These are phyloP conservation scores for Aethionema arabicum DNA, from an alignment of 345 rosid species.

Conservation along the genomic window DNA sequence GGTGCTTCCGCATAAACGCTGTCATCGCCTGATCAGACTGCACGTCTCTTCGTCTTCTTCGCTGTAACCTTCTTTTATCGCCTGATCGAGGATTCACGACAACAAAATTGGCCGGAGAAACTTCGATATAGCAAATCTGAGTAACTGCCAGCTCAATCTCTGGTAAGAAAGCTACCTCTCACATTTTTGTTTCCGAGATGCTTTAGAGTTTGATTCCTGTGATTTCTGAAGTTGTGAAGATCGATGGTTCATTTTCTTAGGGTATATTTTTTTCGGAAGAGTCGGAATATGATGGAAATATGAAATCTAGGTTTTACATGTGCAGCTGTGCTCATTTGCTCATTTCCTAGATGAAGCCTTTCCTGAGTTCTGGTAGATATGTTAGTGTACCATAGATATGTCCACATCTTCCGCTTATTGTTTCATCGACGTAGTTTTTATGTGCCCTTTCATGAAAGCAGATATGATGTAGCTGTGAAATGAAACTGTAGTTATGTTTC, in stretches of 20 bases:
- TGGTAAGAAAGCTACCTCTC: constrained; percentile 28
- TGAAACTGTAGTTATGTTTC: constrained; percentile 3
- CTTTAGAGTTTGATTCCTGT: constrained; percentile 2
- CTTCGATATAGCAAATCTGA: constrained; percentile 20
- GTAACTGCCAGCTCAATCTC: constrained; percentile 34
- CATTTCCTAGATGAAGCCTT: constrained; percentile 20
- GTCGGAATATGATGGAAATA: constrained; percentile 17
- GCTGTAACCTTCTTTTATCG: constrained; percentile 31
- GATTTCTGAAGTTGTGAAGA: constrained; percentile 25
- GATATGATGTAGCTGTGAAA: constrained; percentile 1
- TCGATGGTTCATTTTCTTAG: constrained; percentile 14
- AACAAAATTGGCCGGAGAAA: constrained; percentile 21
- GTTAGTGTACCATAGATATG: background rate
- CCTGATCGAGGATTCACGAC: constrained; percentile 27
- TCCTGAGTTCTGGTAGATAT: constrained; percentile 6
- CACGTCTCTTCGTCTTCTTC: constrained; percentile 33
- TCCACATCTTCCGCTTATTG: background rate
- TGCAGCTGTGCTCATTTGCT: constrained; percentile 20
- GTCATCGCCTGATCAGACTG: constrained; percentile 42
- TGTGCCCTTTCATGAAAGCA: background rate
- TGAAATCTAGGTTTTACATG: constrained; percentile 35
- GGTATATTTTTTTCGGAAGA: background rate
- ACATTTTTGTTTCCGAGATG: constrained; percentile 23
- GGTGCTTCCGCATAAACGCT: constrained; percentile 30
- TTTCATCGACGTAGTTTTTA: constrained; percentile 12